phyloP scores from a whole-genome alignment of 805 yeast species.

The Candida gorgasii region DNA sequence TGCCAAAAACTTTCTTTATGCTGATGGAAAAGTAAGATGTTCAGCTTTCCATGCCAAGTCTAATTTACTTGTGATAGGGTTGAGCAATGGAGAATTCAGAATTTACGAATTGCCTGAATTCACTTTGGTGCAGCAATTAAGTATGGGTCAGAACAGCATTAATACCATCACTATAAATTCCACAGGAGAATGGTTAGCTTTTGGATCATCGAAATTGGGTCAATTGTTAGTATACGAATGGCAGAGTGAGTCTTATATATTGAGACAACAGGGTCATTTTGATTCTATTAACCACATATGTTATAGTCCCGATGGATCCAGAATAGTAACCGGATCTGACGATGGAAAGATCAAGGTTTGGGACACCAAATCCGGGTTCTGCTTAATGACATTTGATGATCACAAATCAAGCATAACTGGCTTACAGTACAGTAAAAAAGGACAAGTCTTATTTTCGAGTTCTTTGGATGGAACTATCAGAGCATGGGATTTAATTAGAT shows the following conservation, averaged over 20 bases:
- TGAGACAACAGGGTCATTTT: slow-evolving; percentile 96
- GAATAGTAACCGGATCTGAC: slow-evolving; percentile 90
- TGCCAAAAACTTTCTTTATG: slow-evolving; percentile 70
- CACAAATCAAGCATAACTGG: slow-evolving; percentile 88
- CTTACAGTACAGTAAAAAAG: slow-evolving; percentile 82
- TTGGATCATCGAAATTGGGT: slow-evolving; percentile 90
- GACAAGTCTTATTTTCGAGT: slow-evolving; percentile 87
- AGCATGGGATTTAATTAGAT: slow-evolving; percentile 94
- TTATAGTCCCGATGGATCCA: slow-evolving; percentile 93
- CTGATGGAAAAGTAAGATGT: slow-evolving; percentile 73
- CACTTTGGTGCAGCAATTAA: slow-evolving; percentile 76
- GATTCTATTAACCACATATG: slow-evolving; percentile 82
- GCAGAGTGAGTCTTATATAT: slow-evolving; percentile 94
- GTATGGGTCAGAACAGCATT: slow-evolving; percentile 89
- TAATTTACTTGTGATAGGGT: slow-evolving; percentile 83
- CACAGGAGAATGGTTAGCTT: slow-evolving; percentile 95
- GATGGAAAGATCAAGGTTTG: slow-evolving; percentile 97
- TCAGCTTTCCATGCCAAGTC: slow-evolving; percentile 77
- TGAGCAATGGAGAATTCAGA: slow-evolving; percentile 85
- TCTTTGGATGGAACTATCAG: slow-evolving; percentile 96
- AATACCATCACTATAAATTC: slow-evolving; percentile 77
- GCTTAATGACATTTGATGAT: slow-evolving; percentile 87
- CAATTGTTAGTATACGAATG: slow-evolving; percentile 96
- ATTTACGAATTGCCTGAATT: slow-evolving; percentile 85
- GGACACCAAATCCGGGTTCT: slow-evolving; percentile 92